Conservation (phyloP, 2,329 filamentous ascomycete genomes). For the Cercospora sesami region DNA sequence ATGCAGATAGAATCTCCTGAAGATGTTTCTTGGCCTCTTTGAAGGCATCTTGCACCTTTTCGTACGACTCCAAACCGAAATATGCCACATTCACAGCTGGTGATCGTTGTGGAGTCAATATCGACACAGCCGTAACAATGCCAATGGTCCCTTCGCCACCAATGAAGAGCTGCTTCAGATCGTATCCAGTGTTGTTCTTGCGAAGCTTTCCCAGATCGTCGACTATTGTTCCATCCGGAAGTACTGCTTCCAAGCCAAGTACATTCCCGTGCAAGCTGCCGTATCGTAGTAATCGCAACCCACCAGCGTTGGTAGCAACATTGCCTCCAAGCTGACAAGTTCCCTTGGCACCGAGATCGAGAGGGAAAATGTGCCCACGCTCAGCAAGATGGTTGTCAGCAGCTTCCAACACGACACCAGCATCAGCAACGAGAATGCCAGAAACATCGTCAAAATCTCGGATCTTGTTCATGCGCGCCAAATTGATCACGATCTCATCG, state of each 20-base stretch:
- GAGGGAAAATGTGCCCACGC: conserved; percentile 83
- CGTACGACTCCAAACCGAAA: conserved; percentile 86
- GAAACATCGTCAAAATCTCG: conserved; percentile 90
- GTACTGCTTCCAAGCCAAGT: conserved; percentile 86
- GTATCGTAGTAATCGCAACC: conserved; percentile 84
- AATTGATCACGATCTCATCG: conserved; percentile 94
- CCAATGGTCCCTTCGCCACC: conserved; percentile 93
- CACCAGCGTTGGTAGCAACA: conserved; percentile 92
- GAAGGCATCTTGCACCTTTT: conserved; percentile 84
- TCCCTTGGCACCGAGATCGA: conserved; percentile 96
- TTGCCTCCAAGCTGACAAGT: conserved; percentile 97
- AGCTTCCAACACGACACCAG: conserved; percentile 85
- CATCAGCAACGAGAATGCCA: conserved; percentile 85
- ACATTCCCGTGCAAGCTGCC: conserved; percentile 93
- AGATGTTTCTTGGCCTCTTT: conserved; percentile 85
- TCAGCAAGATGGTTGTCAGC: conserved; percentile 84
- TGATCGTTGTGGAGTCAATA: conserved; percentile 84
- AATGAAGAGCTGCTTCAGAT: conserved; percentile 95
- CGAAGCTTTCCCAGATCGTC: conserved; percentile 84
- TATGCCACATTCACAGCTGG: conserved; percentile 92
- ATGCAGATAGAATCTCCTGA: conserved; percentile 92
- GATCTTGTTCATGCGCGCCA: conserved; percentile 86
- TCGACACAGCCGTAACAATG: conserved; percentile 85
- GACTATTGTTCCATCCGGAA: conserved; percentile 89
- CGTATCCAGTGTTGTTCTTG: conserved; percentile 99